Conservation (phyloP, 2,329 filamentous ascomycete genomes). For the Colletotrichum somersetense region DNA sequence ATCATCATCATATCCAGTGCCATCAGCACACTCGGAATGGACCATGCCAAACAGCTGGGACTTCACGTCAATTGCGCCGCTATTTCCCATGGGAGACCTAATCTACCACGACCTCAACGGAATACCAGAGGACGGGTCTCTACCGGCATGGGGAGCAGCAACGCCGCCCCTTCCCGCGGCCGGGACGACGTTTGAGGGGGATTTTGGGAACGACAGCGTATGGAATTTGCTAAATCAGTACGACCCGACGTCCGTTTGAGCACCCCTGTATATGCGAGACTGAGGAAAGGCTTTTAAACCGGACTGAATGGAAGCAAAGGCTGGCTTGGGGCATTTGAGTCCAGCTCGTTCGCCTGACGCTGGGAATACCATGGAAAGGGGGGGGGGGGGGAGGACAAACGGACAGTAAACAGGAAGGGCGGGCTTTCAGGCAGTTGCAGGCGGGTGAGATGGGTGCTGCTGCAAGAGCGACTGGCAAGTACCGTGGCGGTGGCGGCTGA, state of each 20-base stretch:
- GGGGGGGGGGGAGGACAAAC: neutral
- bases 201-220: slow-evolving; percentile 67
- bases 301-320: slow-evolving; percentile 17
- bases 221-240: slow-evolving; percentile 69
- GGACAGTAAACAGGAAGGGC: slow-evolving; percentile 35
- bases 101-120: slow-evolving; percentile 68
- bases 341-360: slow-evolving; percentile 1
- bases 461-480: neutral
- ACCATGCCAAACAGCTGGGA: slow-evolving; percentile 60
- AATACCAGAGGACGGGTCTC: slow-evolving; percentile 49
- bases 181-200: slow-evolving; percentile 66
- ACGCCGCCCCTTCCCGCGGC: slow-evolving; percentile 43
- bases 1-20: slow-evolving; percentile 35
- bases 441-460: neutral
- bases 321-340: neutral
- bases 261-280: slow-evolving; percentile 14
- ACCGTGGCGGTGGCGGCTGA: slow-evolving; percentile 18
- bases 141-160: slow-evolving; percentile 43
- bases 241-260: slow-evolving; percentile 46
- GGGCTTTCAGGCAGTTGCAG: neutral
- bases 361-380: neutral
- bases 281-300: slow-evolving; percentile 14
- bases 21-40: slow-evolving; percentile 48
- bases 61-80: slow-evolving; percentile 64
- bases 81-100: slow-evolving; percentile 69